Conservation (phyloP, 257 asterid genomes). For the Knoxia roxburghii region DNA sequence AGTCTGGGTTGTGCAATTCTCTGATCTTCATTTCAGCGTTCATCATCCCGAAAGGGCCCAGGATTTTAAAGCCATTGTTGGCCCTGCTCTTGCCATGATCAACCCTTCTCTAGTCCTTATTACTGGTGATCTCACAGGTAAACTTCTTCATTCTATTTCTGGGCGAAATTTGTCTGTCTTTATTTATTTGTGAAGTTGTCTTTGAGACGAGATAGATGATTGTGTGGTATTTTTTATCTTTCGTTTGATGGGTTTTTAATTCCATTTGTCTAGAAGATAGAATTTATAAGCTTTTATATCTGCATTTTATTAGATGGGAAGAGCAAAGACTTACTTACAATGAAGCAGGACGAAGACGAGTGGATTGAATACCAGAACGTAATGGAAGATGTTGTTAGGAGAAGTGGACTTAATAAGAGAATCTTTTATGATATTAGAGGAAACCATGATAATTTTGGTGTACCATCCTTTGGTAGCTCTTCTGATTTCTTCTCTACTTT, state of each 20-base stretch:
- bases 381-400: conserved; percentile 60
- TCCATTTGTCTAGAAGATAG: background rate
- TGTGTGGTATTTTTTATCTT: no score
- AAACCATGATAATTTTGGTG: conserved; percentile 92
- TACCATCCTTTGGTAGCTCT: conserved; percentile 56
- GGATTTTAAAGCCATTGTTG: conserved; percentile 54
- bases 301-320: conserved; percentile 65
- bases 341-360: conserved; percentile 81
- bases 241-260: background rate
- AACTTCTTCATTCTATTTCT: background rate
- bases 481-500: conserved; percentile 65
- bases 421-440: conserved; percentile 85
- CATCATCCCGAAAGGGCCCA: conserved; percentile 81
- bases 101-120: conserved; percentile 84
- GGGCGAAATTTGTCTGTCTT: background rate
- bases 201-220: background rate
- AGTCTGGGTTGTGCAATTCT: conserved; percentile 92
- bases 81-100: conserved; percentile 69
- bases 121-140: conserved; percentile 98
- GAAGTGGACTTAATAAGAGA: conserved; percentile 66
- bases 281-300: conserved; percentile 11
- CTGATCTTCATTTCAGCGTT: conserved; percentile 97
- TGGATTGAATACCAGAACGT: conserved; percentile 79
- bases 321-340: conserved; percentile 76
- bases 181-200: background rate